Evolutionary conservation across 257 asterid genomes (phyloP).

Genomic region (Nemophila menziesii): DNA sequence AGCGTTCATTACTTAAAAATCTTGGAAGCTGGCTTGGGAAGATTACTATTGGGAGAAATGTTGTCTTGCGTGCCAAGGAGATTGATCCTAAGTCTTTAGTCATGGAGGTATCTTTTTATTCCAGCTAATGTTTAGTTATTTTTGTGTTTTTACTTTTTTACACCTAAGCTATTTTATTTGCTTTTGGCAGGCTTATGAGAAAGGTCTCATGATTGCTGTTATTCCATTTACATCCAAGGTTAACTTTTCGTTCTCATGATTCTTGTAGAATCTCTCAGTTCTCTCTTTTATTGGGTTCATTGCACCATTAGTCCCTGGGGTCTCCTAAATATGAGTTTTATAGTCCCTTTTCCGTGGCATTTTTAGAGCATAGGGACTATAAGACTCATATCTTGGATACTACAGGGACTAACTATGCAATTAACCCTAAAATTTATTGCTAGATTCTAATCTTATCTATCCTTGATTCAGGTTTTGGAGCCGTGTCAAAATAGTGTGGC

Average conservation of each 20-base stretch:
- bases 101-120: conserved; percentile 45
- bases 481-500: conserved; percentile 90
- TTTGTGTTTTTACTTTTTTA: neutral
- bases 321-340: no score
- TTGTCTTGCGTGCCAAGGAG: conserved; percentile 80
- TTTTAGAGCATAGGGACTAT: no score
- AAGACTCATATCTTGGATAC: no score
- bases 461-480: conserved; percentile 57
- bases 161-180: neutral
- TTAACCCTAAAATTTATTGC: neutral
- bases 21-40: conserved; percentile 99
- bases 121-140: neutral
- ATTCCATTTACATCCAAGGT: conserved; percentile 98
- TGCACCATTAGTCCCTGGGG: no score
- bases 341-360: no score
- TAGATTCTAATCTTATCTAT: neutral
- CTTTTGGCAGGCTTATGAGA: conserved; percentile 71
- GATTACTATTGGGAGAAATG: conserved; percentile 91
- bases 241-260: conserved; percentile 8
- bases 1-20: conserved; percentile 89
- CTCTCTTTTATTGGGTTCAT: neutral
- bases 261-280: neutral
- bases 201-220: conserved; percentile 95
- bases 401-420: no score
- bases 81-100: conserved; percentile 85